Evolutionary conservation across 768 basidiomycete genomes (phyloP), one percentile per base, ranked within the genome.

Genomic region (Boletales sp.): DNA sequence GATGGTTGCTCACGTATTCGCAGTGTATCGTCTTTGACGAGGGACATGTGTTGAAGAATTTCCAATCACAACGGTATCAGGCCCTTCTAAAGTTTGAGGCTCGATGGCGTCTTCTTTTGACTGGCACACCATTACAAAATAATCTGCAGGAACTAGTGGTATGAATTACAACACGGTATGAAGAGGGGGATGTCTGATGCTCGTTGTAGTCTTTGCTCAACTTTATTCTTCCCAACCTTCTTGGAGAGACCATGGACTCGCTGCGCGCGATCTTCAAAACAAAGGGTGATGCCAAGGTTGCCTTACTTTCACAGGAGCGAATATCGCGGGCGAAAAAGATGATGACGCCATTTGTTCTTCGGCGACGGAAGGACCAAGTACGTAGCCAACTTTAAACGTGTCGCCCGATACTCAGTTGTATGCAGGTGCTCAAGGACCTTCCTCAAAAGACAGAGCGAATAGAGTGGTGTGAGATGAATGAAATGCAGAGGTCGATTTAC

Each of bases 331-430:
- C 96, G 7, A 95, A 97, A 72, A 93, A 92, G 67, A 97, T 99
- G 94, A 93, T 99, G 89, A 96, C 93, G 8, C 96, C 96, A 0
- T 99, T 99, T 66, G 94, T 98, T 19, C 76, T 99, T 17, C 87
- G 96, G n/a, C 81, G 96, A 51, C 81, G 94, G 59, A 99, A 99
- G 70, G 93, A 94, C 60, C 94, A 96, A 73, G 90, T 83, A 60
- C 43, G 73, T 53, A 33, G n/a, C 12, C 44, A 30, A n/a, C 8
- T 15, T 21, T 9, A 44, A 44, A 19, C 28, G n/a, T 31, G 8
- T n/a, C 14, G 21, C 10, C 7, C 11, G 21, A 35, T 19, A n/a
- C 43, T 57, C 18, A 65, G 19, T 18, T 17, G 34, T 0, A 4
- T 18, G 3, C 54, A 93, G 87, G 95, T 99, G 7, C 77, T 98